Base-by-base conservation (phyloP, 352 stramenopile genomes). In the Pythium rishiriense region DNA sequence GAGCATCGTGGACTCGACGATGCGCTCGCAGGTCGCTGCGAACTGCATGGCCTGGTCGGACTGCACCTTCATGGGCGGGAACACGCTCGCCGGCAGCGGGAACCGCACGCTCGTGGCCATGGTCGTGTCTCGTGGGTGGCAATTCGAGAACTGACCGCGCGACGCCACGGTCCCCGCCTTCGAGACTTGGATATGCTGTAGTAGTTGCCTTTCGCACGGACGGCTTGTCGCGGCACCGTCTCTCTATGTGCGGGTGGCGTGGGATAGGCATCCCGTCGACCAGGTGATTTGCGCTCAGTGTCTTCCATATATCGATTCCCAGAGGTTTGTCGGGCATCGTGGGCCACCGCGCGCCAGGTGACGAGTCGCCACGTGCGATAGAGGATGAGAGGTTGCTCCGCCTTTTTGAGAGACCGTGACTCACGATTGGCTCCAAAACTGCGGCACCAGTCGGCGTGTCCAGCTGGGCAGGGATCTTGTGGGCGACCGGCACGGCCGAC, bases 21-120 rank as follows among this genome's bases (percentile, higher is more conserved):
- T 58, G 24, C 68, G 70, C 25, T 74, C 57, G 51, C 67, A 59
- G 21, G 58, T 75, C 53, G 45, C 29, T 37, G 49, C 51, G 21
- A 73, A 75, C n/a, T 61, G 39, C 24, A 59, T 59, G 37, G 49
- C 49, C 41, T 78, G 62, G 41, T 75, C 66, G 0, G 67, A 43
- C n/a, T 39, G 24, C 37, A 78, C 60, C 43, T 78, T 78, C 33
- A 78, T 70, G n/a, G 42, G 28, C 2, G 70, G 70, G 46, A 78
- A 75, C 28, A 63, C 48, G 14, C 49, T 43, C 12, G 41, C 28
- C 22, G 70, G 70, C 37, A 78, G n/a, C 29, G 67, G 67, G 35
- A 75, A 70, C 8, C 43, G 61, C 53, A 68, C 50, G 28, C 42
- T 58, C 4, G 49, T 49, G 4, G 56, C 25, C 43, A 53, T 53